Evolutionary conservation across 2,329 filamentous ascomycete species (phyloP).

Genomic region (Lasiodiplodia citricola): DNA sequence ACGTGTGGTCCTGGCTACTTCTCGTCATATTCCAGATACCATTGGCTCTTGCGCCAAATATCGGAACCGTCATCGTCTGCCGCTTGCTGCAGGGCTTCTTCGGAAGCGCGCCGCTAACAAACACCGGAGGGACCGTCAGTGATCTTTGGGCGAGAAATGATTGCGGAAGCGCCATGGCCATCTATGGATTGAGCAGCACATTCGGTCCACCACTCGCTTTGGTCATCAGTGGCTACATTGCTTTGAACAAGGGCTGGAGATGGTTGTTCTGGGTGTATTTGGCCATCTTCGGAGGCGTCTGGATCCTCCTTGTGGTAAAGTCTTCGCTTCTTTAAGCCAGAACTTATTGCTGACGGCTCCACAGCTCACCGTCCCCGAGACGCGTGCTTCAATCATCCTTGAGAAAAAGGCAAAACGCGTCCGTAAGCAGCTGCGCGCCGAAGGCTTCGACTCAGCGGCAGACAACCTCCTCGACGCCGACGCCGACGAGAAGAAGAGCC

Average conservation of each 20-base stretch:
- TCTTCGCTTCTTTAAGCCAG: constrained; percentile 15
- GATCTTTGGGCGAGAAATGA: constrained; percentile 37
- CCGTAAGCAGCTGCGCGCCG: constrained; percentile 53
- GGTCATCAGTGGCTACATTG: constrained; percentile 44
- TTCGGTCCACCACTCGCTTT: constrained; percentile 42
- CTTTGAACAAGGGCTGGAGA: constrained; percentile 41
- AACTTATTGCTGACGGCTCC: neutral
- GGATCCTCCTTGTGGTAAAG: constrained; percentile 26
- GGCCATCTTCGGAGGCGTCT: constrained; percentile 46
- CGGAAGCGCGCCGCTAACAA: constrained; percentile 24
- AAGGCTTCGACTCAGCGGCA: constrained; percentile 14
- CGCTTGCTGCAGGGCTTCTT: constrained; percentile 23
- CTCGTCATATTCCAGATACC: constrained; percentile 36
- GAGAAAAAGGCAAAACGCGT: constrained; percentile 52
- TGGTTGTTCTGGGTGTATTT: constrained; percentile 47
- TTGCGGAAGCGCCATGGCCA: constrained; percentile 32
- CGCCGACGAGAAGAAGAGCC: constrained; percentile 22
- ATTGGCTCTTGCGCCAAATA: constrained; percentile 36
- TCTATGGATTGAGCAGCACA: constrained; percentile 37
- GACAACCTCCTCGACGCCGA: constrained; percentile 20
- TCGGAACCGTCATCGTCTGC: constrained; percentile 32
- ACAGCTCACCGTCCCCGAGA: constrained; percentile 36
- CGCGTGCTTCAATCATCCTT: constrained; percentile 38
- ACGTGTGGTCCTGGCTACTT: constrained; percentile 34
- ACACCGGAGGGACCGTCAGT: constrained; percentile 29